These are phyloP conservation scores for Lipomyces yamadae DNA, from an alignment of 805 yeast genomes.

Conservation along the genomic window DNA sequence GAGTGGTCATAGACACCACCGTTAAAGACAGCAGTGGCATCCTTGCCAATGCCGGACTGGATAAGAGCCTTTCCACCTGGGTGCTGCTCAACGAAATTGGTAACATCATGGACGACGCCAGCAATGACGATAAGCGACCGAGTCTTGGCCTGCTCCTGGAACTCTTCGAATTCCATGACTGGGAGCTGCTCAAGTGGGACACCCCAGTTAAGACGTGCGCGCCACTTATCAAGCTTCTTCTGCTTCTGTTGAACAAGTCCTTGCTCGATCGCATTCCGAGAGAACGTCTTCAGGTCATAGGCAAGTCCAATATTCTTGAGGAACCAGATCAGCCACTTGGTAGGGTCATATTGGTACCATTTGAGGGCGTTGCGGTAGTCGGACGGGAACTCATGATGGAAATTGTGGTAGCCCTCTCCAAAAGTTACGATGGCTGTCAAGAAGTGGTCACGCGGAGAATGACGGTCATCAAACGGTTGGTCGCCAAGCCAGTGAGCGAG, in stretches of 20 bases:
- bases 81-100: constrained; percentile 88
- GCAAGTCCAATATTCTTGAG: constrained; percentile 62
- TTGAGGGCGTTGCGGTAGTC: constrained; percentile 80
- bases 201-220: constrained; percentile 88
- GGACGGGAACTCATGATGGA: constrained; percentile 93
- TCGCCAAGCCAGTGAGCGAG: constrained; percentile 79
- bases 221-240: constrained; percentile 72
- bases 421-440: constrained; percentile 68
- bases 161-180: constrained; percentile 60
- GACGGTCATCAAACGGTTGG: constrained; percentile 73
- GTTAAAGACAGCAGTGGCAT: constrained; percentile 90
- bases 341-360: constrained; percentile 82
- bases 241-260: constrained; percentile 83
- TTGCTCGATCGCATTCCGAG: constrained; percentile 66
- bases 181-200: constrained; percentile 89
- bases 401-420: constrained; percentile 92
- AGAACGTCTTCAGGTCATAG: constrained; percentile 59
- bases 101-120: constrained; percentile 90
- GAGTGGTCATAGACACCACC: constrained; percentile 95
- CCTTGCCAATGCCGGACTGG: constrained; percentile 83
- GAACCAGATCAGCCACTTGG: constrained; percentile 71
- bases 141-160: constrained; percentile 55
- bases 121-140: constrained; percentile 78
- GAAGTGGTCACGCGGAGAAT: constrained; percentile 73
- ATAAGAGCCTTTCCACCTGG: constrained; percentile 90